Conservation (phyloP, 805 yeast genomes). For the Yarrowia hollandica region DNA sequence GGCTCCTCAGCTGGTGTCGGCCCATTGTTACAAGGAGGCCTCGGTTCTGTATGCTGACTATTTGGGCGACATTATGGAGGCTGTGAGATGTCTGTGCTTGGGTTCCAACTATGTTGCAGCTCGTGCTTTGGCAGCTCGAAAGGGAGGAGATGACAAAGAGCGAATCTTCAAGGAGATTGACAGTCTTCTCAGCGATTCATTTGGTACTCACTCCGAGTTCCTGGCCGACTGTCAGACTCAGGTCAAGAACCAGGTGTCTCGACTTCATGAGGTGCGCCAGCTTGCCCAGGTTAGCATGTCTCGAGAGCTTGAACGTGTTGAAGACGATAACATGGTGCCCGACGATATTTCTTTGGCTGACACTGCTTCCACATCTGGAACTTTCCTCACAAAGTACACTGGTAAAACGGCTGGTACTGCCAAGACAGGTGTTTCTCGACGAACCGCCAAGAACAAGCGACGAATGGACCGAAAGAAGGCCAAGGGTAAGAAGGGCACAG, state of each 20-base stretch:
- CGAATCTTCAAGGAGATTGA: constrained; percentile 32
- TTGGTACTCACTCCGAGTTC: constrained; percentile 81
- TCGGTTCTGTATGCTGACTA: constrained; percentile 71
- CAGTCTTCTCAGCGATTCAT: constrained; percentile 65
- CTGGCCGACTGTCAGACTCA: constrained; percentile 93
- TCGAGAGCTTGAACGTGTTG: constrained; percentile 62
- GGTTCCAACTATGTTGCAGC: constrained; percentile 77
- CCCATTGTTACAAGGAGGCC: constrained; percentile 69
- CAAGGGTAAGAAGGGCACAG: constrained; percentile 95
- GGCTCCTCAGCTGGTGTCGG: constrained; percentile 57
- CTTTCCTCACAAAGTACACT: constrained; percentile 92
- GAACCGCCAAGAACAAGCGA: constrained; percentile 87
- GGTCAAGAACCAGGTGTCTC: constrained; percentile 72
- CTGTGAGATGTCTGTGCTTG: constrained; percentile 69
- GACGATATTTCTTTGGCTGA: constrained; percentile 95
- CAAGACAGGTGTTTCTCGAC: constrained; percentile 90
- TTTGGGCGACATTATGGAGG: constrained; percentile 59
- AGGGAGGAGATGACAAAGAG: constrained; percentile 29
- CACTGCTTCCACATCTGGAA: constrained; percentile 89
- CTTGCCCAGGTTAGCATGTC: constrained; percentile 85
- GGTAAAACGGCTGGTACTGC: constrained; percentile 97
- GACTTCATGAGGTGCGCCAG: constrained; percentile 79
- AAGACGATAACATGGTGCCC: constrained; percentile 77
- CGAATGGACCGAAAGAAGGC: constrained; percentile 96
- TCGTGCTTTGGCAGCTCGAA: constrained; percentile 55